phyloP scores from a whole-genome alignment of 805 yeast species.

The Lachancea sp. region DNA sequence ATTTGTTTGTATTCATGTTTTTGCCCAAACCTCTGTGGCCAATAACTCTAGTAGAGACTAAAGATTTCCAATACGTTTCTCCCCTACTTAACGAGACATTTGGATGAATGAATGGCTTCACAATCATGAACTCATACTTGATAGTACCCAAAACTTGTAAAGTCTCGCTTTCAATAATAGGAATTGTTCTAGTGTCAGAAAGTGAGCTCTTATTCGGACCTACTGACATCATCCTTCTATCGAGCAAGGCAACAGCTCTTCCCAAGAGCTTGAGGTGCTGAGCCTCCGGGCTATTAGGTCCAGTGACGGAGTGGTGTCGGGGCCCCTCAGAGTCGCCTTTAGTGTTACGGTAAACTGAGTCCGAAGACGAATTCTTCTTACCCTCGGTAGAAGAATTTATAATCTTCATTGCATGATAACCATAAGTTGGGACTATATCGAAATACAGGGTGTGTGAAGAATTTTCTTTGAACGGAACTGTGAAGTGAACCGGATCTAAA shows the following conservation, averaged over 20 bases:
- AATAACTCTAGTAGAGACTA: conserved; percentile 82
- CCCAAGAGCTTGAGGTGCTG: conserved; percentile 40
- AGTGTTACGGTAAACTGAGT: background rate
- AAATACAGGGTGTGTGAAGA: conserved; percentile 58
- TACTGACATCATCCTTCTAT: conserved; percentile 55
- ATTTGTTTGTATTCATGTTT: conserved; percentile 61
- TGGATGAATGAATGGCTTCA: conserved; percentile 54
- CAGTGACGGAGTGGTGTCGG: background rate
- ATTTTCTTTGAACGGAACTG: conserved; percentile 43
- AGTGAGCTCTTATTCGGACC: conserved; percentile 64
- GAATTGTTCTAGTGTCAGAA: conserved; percentile 58
- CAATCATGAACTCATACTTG: conserved; percentile 65
- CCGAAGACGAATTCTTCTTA: background rate
- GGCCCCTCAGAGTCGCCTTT: background rate
- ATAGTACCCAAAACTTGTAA: conserved; percentile 73
- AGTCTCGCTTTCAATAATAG: conserved; percentile 66
- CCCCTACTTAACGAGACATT: conserved; percentile 18
- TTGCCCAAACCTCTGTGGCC: conserved; percentile 96
- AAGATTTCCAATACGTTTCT: conserved; percentile 85
- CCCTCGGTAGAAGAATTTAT: conserved; percentile 1
- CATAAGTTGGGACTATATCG: conserved; percentile 87
- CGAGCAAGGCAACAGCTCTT: conserved; percentile 72
- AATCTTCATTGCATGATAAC: conserved; percentile 32
- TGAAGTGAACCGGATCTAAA: conserved; percentile 66
- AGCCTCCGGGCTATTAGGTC: background rate